Base-by-base conservation (phyloP, 2,329 filamentous ascomycete genomes). In the Fusarium sp. region DNA sequence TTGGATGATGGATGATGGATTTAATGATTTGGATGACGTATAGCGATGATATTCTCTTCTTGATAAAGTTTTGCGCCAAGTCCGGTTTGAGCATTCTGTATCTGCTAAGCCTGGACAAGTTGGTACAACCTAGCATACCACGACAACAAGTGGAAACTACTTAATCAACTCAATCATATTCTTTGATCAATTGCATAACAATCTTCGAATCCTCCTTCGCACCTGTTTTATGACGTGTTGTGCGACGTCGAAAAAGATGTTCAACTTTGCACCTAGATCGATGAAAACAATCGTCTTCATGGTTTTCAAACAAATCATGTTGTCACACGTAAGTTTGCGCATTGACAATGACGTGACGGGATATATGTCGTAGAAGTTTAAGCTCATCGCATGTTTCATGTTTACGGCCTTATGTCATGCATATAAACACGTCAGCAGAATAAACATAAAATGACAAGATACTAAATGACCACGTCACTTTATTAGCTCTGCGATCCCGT, bases 381-480 rank as follows among this genome's bases (percentile, higher is more conserved):
- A 24, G 24, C 20, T 6, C 8, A n/a, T 19, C 1, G 9, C 17
- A 11, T 14, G 59, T 62, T 62, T 62, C 41, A 56, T 19, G 24
- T 43, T 30, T 4, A n/a, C 17, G n/a, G 9, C 35, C 17, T 10
- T n/a, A 11, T 26, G 9, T 7, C 8, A 10, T 46, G 24, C 41
- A 47, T 30, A 2, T 10, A 32, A 45, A 46, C 58, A 62, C 47
- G 58, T 39, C 59, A 60, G 32, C 17, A 13, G 9, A 10, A 22
- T 43, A 30, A 30, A 30, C 11, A 30, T 13, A 6, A 13, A 30
- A 32, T 32, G n/a, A 19, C 9, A 37, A 37, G 17, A 10, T n/a
- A 43, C 10, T 30, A 28, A 0, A 15, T n/a, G 24, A 7, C 41
- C 41, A 62, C 59, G 41, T 56, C 48, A 44, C 32, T 19, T 15